phyloP scores from a whole-genome alignment of 345 rosid species.

The Dipteronia dyeriana region DNA sequence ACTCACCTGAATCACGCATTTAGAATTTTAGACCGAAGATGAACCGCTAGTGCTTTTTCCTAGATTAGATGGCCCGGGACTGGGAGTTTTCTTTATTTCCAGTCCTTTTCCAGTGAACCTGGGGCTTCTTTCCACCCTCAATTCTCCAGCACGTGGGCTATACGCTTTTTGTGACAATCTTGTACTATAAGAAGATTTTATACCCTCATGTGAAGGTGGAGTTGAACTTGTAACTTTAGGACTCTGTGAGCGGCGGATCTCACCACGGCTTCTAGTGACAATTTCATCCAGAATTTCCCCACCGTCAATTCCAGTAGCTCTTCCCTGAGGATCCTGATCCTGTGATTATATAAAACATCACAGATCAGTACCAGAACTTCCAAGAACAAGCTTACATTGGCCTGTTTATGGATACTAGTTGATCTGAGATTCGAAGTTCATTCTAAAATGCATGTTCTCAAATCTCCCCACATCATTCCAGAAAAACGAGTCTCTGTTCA shows the following conservation, averaged over 20 bases:
- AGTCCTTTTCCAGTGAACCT: constrained; percentile 29
- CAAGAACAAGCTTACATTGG: neutral
- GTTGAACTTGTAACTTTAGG: constrained; percentile 58
- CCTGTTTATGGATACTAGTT: neutral
- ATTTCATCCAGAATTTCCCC: constrained; percentile 69
- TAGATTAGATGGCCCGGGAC: constrained; percentile 56
- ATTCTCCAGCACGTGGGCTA: constrained; percentile 45
- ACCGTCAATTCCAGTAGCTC: constrained; percentile 34
- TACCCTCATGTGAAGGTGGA: constrained; percentile 37
- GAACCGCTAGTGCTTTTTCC: constrained; percentile 38
- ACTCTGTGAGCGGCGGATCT: constrained; percentile 54
- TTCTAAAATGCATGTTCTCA: neutral
- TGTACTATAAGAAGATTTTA: constrained; percentile 48
- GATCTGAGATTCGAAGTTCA: neutral
- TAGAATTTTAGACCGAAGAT: constrained; percentile 31
- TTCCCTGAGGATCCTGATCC: constrained; percentile 47
- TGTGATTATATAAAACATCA: constrained; percentile 25
- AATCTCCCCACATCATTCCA: neutral
- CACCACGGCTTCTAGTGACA: constrained; percentile 74
- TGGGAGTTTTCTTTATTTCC: constrained; percentile 38
- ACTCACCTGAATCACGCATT: constrained; percentile 18
- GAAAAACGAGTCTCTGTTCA: neutral
- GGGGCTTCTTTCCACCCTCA: constrained; percentile 31
- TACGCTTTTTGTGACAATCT: constrained; percentile 30
- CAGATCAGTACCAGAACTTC: constrained; percentile 12